phyloP scores from a whole-genome alignment of 2,329 filamentous ascomycete genomes.

The Penicillium sp. region DNA sequence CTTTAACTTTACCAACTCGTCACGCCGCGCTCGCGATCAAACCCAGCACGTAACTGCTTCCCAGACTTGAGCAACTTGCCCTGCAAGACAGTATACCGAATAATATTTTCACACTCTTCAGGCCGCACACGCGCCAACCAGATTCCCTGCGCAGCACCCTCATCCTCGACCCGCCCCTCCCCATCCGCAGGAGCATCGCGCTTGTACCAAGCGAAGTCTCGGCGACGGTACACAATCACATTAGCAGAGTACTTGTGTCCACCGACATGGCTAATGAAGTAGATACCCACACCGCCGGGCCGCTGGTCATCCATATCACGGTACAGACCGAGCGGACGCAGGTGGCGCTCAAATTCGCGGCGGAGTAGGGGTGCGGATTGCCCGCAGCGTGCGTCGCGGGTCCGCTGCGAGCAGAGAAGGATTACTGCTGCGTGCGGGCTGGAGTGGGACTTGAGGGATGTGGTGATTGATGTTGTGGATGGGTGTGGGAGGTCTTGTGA shows the following conservation, averaged over 20 bases:
- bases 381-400: slow-evolving; percentile 91
- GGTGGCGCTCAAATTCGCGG: slow-evolving; percentile 83
- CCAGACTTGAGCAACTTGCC: slow-evolving; percentile 93
- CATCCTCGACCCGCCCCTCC: slow-evolving; percentile 39
- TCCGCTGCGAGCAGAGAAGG: slow-evolving; percentile 89
- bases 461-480: slow-evolving; percentile 30
- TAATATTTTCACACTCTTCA: slow-evolving; percentile 89
- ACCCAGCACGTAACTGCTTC: slow-evolving; percentile 81
- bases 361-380: slow-evolving; percentile 88
- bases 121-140: slow-evolving; percentile 84
- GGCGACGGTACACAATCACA: slow-evolving; percentile 80
- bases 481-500: slow-evolving; percentile 14
- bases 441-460: slow-evolving; percentile 57
- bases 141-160: slow-evolving; percentile 80
- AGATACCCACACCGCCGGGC: slow-evolving; percentile 89
- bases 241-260: slow-evolving; percentile 97
- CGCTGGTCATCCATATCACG: slow-evolving; percentile 85
- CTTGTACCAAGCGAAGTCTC: slow-evolving; percentile 43
- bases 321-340: slow-evolving; percentile 79
- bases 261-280: slow-evolving; percentile 94
- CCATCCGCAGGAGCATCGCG: slow-evolving; percentile 17
- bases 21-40: slow-evolving; percentile 76
- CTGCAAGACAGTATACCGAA: slow-evolving; percentile 84
- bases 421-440: slow-evolving; percentile 85
- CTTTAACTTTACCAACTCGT: slow-evolving; percentile 72